Percentiles rank a stretch among this genome's conserved stretches.
phyloP scores from a whole-genome alignment of 1,284 basidiomycete genomes.

The Psilocybe mexicana region DNA sequence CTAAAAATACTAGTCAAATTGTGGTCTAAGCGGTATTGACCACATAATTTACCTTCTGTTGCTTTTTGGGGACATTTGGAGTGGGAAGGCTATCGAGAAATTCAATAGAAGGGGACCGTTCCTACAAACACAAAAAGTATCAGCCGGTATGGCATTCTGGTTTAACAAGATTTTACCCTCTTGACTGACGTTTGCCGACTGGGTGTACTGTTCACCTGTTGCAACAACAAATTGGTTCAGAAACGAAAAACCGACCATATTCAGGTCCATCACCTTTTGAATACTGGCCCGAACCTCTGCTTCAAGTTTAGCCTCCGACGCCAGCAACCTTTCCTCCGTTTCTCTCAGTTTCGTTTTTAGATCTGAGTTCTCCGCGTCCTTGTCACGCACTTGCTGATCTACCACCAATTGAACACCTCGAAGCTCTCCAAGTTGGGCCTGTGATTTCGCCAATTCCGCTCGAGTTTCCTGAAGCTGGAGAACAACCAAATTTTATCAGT shows the following conservation, averaged over 20 bases:
- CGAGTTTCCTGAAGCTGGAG: no score
- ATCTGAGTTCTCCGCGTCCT: conserved; percentile 2
- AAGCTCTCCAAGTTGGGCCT: no score
- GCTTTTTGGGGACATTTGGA: not conserved
- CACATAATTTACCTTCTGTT: not conserved
- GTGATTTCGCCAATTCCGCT: no score
- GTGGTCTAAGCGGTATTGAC: no score
- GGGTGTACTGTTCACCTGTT: not conserved
- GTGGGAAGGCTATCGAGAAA: not conserved
- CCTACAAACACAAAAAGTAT: not conserved
- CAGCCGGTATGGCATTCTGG: not conserved
- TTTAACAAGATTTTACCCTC: not conserved
- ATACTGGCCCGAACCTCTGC: not conserved
- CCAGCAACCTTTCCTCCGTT: conserved; percentile 6
- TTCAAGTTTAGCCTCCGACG: conserved; percentile 11
- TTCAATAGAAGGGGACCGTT: conserved; percentile 16
- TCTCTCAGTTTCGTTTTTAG: conserved; percentile 6
- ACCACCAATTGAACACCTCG: no score
- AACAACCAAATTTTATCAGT: no score
- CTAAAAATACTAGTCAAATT: no score
- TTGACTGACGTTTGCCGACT: not conserved
- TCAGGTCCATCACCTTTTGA: conserved; percentile 1
- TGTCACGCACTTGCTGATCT: no score
- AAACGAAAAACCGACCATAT: not conserved
- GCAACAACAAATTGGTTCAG: no score